phyloP scores from a whole-genome alignment of 441 rosid genomes.

The Arabidopsis hybrid region DNA sequence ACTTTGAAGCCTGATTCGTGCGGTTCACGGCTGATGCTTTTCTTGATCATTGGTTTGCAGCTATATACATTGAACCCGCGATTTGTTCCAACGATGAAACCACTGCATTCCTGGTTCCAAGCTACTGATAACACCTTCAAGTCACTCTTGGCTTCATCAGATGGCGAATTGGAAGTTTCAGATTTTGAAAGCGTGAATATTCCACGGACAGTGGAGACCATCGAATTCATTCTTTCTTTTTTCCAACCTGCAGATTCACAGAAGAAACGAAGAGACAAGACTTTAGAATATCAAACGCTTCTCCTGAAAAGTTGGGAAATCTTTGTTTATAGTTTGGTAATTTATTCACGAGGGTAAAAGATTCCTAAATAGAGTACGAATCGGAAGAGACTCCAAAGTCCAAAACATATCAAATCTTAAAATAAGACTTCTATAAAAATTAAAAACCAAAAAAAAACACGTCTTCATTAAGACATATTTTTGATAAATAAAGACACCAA shows the following conservation, averaged over 20 bases:
- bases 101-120: slow-evolving; percentile 86
- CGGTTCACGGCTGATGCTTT: slow-evolving; percentile 60
- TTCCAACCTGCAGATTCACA: not conserved
- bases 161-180: slow-evolving; percentile 42
- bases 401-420: not conserved
- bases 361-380: not conserved
- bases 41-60: slow-evolving; percentile 67
- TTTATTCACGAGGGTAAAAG: not conserved
- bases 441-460: not conserved
- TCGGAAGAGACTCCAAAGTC: not conserved
- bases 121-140: slow-evolving; percentile 59
- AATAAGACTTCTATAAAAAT: not conserved
- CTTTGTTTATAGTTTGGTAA: not conserved
- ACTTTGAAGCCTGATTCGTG: slow-evolving; percentile 69
- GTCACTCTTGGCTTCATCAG: slow-evolving; percentile 40
- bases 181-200: slow-evolving; percentile 42
- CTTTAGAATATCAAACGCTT: slow-evolving; percentile 7
- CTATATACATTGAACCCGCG: slow-evolving; percentile 73
- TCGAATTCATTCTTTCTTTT: slow-evolving; percentile 53
- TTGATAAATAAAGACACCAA: not conserved
- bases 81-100: slow-evolving; percentile 79
- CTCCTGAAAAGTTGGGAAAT: not conserved
- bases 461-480: no score
- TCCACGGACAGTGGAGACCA: slow-evolving; percentile 54
- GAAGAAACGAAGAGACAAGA: slow-evolving; percentile 5